phyloP scores from a whole-genome alignment of 768 basidiomycete species.

The Pleurotus pulmonarius region DNA sequence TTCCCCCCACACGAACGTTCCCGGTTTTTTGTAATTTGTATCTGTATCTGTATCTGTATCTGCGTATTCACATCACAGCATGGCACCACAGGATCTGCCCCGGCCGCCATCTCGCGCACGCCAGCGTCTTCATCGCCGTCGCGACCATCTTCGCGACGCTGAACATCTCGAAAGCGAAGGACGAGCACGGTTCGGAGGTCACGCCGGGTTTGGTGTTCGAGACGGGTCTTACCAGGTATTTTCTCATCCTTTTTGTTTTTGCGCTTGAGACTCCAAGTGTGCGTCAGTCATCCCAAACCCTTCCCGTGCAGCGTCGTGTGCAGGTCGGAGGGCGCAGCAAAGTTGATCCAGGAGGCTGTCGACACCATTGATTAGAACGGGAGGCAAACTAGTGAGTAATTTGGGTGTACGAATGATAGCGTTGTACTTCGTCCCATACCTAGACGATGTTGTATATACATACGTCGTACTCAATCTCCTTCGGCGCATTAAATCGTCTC shows the following conservation, averaged over 20 bases:
- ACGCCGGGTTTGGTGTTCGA: slow-evolving; percentile 36
- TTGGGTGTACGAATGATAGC: too few relatives aligned
- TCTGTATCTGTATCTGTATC: neutral
- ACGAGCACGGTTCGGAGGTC: slow-evolving; percentile 28
- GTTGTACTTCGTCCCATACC: too few relatives aligned
- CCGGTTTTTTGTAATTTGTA: neutral
- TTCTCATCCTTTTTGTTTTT: neutral
- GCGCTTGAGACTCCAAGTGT: neutral
- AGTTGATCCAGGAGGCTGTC: neutral
- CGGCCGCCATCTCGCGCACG: slow-evolving; percentile 42
- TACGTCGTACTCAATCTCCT: too few relatives aligned
- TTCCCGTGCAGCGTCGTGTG: slow-evolving; percentile 9
- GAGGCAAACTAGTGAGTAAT: too few relatives aligned
- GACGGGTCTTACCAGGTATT: slow-evolving; percentile 42
- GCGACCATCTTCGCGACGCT: slow-evolving; percentile 43
- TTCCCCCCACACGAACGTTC: neutral
- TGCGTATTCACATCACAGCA: slow-evolving; percentile 10
- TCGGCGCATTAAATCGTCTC: too few relatives aligned
- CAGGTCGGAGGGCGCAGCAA: slow-evolving; percentile 1
- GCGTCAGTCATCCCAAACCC: slow-evolving; percentile 11
- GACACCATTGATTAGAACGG: neutral
- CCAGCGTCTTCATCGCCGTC: slow-evolving; percentile 42
- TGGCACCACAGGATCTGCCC: slow-evolving; percentile 38
- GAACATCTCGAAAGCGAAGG: slow-evolving; percentile 35
- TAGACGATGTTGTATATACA: too few relatives aligned